phyloP scores from a whole-genome alignment of 2,329 filamentous ascomycete genomes.

The Trichoderma simmonsii region DNA sequence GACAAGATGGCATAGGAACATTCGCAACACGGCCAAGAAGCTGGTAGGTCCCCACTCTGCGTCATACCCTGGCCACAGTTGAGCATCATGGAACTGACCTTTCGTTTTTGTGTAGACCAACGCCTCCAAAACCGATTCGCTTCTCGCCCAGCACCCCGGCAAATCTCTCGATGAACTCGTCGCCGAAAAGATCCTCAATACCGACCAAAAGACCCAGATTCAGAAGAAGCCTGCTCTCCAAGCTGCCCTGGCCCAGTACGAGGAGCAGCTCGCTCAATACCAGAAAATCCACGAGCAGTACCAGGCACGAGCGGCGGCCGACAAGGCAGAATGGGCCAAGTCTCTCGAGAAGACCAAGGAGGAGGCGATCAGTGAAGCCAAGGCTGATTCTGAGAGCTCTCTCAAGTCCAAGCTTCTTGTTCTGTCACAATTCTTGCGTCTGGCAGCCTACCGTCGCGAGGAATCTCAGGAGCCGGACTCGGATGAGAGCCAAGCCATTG shows the following conservation, averaged over 20 bases:
- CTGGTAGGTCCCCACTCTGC: constrained; percentile 61
- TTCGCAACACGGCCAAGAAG: constrained; percentile 93
- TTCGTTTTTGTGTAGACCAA: constrained; percentile 49
- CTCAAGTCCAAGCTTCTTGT: constrained; percentile 65
- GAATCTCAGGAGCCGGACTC: constrained; percentile 62
- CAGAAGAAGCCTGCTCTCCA: constrained; percentile 73
- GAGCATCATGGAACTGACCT: not conserved
- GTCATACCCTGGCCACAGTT: not conserved
- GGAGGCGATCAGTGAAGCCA: constrained; percentile 49
- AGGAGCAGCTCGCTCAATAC: constrained; percentile 72
- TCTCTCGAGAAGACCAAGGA: constrained; percentile 54
- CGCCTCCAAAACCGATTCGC: constrained; percentile 67
- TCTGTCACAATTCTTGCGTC: constrained; percentile 75
- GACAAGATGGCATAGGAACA: constrained; percentile 56
- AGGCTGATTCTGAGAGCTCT: constrained; percentile 50
- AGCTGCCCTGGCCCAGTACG: constrained; percentile 63
- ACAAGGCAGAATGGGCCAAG: constrained; percentile 61
- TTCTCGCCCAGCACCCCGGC: constrained; percentile 66
- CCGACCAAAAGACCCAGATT: constrained; percentile 73
- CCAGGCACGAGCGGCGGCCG: constrained; percentile 55
- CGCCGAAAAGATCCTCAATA: constrained; percentile 68
- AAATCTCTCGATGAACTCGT: constrained; percentile 74
- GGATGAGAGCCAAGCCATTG: constrained; percentile 76
- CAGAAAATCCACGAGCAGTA: constrained; percentile 74
- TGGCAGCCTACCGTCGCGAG: constrained; percentile 71